Conservation (phyloP, 106 monocot genomes). For the Narthecium ossifragum region DNA sequence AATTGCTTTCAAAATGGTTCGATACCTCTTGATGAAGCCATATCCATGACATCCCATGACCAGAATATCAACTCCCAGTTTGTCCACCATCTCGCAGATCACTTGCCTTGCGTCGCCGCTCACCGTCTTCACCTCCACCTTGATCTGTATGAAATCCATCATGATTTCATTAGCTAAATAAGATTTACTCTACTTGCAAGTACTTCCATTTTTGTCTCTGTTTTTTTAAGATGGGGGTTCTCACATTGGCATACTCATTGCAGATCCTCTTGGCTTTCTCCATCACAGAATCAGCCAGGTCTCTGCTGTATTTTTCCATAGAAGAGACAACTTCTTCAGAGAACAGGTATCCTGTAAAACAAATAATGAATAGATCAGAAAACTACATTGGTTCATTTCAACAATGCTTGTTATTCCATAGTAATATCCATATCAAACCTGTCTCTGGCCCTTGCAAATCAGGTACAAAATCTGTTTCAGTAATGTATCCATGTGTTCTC, state of each 20-base stretch:
- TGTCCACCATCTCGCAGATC: conserved; percentile 41
- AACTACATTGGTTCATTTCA: too few relatives aligned
- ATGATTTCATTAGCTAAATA: too few relatives aligned
- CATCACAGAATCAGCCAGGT: conserved; percentile 26
- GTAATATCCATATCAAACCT: too few relatives aligned
- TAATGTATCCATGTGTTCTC: not conserved
- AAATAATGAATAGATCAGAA: not conserved
- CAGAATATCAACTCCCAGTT: conserved; percentile 39
- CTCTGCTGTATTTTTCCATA: conserved; percentile 33
- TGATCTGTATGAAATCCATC: conserved; percentile 15
- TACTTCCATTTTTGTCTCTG: too few relatives aligned
- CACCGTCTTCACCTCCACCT: conserved; percentile 29
- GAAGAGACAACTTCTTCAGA: conserved; percentile 14
- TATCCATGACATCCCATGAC: conserved; percentile 84
- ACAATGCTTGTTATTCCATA: too few relatives aligned
- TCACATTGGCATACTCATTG: conserved; percentile 22
- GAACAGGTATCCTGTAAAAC: conserved; percentile 22
- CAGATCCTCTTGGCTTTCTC: conserved; percentile 33
- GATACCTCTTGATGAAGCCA: conserved; percentile 67
- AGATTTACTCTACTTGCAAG: too few relatives aligned
- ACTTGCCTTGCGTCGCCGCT: conserved; percentile 56
- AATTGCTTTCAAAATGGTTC: not conserved
- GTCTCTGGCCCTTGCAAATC: not conserved
- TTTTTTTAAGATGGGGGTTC: too few relatives aligned
- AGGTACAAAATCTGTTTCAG: not conserved